Evolutionary conservation across 2,329 filamentous ascomycete genomes (phyloP).

Genomic region (Sporothrix phasma): DNA sequence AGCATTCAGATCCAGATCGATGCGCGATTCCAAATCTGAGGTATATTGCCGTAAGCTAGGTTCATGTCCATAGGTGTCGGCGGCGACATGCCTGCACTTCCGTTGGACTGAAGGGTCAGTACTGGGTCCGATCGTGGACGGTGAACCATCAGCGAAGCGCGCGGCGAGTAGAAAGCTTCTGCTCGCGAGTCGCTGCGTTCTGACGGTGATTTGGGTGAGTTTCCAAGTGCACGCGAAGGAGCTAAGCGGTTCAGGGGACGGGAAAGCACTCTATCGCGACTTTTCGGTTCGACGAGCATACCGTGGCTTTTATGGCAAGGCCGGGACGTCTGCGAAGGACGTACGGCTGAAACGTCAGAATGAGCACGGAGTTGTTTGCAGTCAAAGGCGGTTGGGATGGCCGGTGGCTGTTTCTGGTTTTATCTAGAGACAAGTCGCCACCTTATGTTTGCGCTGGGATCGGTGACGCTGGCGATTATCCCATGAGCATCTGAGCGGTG

Average conservation of each 20-base stretch:
- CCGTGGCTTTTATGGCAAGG: constrained; percentile 30
- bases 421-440: constrained; percentile 26
- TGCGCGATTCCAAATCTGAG: constrained; percentile 51
- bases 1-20: constrained; percentile 33
- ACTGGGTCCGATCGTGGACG: constrained; percentile 34
- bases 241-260: constrained; percentile 23
- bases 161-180: constrained; percentile 17
- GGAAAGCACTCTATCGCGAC: constrained; percentile 35
- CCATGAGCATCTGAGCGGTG: constrained; percentile 25
- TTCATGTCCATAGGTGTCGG: constrained; percentile 70
- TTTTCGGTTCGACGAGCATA: constrained; percentile 35
- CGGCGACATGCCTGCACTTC: constrained; percentile 15
- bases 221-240: neutral
- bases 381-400: constrained; percentile 36
- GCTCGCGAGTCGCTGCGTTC: neutral
- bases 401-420: constrained; percentile 18
- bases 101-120: constrained; percentile 16
- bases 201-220: neutral
- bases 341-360: constrained; percentile 41
- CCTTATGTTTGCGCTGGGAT: constrained; percentile 28
- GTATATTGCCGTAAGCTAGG: constrained; percentile 78
- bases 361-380: constrained; percentile 41
- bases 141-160: constrained; percentile 26
- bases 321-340: constrained; percentile 34
- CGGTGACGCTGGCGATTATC: constrained; percentile 34